phyloP scores from a whole-genome alignment of 2,329 filamentous ascomycete genomes.

The Sordariomycetes sp. region DNA sequence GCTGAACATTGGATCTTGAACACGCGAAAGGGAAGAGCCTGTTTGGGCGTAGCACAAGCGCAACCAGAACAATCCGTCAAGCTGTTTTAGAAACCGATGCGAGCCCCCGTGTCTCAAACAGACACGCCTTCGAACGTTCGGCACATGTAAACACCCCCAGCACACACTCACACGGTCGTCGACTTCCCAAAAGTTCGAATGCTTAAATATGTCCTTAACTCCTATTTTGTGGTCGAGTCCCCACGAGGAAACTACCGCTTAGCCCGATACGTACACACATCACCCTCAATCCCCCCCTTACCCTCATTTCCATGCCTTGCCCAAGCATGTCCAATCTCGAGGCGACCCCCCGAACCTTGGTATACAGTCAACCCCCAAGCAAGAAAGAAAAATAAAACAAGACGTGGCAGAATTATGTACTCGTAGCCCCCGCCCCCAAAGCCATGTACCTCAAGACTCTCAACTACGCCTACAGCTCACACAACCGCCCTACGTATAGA shows the following conservation, averaged over 20 bases:
- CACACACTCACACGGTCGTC: background rate
- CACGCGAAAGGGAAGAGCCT: too few species aligned
- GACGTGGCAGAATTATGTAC: background rate
- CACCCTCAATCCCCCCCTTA: background rate
- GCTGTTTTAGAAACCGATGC: too few species aligned
- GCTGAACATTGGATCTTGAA: too few species aligned
- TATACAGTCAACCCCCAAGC: background rate
- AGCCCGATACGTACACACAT: background rate
- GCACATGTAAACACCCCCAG: background rate
- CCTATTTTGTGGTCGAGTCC: background rate
- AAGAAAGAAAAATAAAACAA: background rate
- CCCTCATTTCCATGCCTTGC: background rate
- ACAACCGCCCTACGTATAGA: constrained; percentile 31
- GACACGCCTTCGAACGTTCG: too few species aligned
- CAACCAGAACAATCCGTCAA: too few species aligned
- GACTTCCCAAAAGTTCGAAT: background rate
- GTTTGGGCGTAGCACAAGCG: too few species aligned
- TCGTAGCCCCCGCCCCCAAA: background rate
- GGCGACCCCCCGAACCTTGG: background rate
- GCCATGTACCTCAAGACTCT: background rate
- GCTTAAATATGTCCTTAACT: background rate
- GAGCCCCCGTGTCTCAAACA: too few species aligned
- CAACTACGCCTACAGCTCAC: background rate
- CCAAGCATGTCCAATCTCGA: background rate
- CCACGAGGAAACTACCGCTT: background rate